Conservation (phyloP, 2,329 filamentous ascomycete species). For the Drechslerella dactyloides region DNA sequence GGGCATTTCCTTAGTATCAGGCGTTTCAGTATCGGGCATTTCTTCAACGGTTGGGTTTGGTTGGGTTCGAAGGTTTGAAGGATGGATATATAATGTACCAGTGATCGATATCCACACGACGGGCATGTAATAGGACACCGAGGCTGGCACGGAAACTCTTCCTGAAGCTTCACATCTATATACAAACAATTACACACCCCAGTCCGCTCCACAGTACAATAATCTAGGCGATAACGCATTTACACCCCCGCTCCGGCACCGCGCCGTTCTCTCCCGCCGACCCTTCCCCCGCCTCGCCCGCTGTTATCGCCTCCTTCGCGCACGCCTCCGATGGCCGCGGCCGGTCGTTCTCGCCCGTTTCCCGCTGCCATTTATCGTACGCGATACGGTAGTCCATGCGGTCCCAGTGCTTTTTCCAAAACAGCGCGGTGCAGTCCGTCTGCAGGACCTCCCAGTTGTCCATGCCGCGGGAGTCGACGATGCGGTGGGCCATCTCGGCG, state of each 20-base stretch:
- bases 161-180: neutral
- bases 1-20: too few relatives aligned
- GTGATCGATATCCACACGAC: too few relatives aligned
- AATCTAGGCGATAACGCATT: neutral
- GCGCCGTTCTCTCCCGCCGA: constrained; percentile 4
- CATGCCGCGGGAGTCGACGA: constrained; percentile 39
- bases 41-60: too few relatives aligned
- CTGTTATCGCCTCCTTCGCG: constrained; percentile 5
- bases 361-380: constrained; percentile 10
- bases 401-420: constrained; percentile 45
- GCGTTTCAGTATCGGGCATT: too few relatives aligned
- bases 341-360: neutral
- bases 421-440: constrained; percentile 34
- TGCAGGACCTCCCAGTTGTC: constrained; percentile 43
- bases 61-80: too few relatives aligned
- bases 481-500: constrained; percentile 20
- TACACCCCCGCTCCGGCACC: neutral
- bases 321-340: constrained; percentile 7
- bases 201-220: neutral
- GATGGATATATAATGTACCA: too few relatives aligned
- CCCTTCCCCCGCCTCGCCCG: neutral
- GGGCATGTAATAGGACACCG: too few relatives aligned
- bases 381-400: constrained; percentile 35
- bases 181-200: neutral
- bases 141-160: neutral